Evolutionary conservation across 768 basidiomycete species (phyloP).

Genomic region (Termitomyces titanicus): DNA sequence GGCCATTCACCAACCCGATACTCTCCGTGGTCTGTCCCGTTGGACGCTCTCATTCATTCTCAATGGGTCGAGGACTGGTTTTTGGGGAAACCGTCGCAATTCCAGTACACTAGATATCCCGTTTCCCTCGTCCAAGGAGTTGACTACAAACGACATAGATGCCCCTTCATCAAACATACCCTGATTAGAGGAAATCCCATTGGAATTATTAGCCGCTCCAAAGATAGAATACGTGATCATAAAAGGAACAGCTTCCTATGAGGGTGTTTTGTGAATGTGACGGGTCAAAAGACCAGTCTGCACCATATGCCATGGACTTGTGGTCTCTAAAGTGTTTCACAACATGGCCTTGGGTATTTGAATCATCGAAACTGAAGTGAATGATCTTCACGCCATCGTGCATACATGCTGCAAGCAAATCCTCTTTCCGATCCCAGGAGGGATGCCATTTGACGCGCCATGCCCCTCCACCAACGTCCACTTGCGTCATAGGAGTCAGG

Average conservation of each 20-base stretch:
- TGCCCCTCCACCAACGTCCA: conserved; percentile 83
- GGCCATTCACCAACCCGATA: conserved; percentile 56
- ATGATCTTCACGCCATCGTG: conserved; percentile 94
- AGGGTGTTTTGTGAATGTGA: conserved; percentile 36
- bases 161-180: conserved; percentile 4
- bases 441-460: conserved; percentile 99
- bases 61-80: conserved; percentile 53
- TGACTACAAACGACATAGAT: not conserved
- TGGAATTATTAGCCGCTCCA: conserved; percentile 60
- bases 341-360: conserved; percentile 10
- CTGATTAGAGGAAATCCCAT: conserved; percentile 1
- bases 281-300: conserved; percentile 72
- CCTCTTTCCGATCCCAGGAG: conserved; percentile 51
- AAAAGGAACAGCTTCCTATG: conserved; percentile 92
- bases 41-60: conserved; percentile 69
- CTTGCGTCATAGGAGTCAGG: conserved; percentile 47
- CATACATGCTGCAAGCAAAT: conserved; percentile 95
- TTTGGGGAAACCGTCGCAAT: conserved; percentile 41
- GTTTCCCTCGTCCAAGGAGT: not conserved
- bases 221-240: conserved; percentile 79
- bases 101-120: conserved; percentile 13
- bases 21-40: conserved; percentile 67
- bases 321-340: conserved; percentile 71
- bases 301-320: conserved; percentile 85
- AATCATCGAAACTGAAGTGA: conserved; percentile 43